Base-by-base conservation (phyloP, 1,284 basidiomycete genomes). In the Ganoderma lucidum region DNA sequence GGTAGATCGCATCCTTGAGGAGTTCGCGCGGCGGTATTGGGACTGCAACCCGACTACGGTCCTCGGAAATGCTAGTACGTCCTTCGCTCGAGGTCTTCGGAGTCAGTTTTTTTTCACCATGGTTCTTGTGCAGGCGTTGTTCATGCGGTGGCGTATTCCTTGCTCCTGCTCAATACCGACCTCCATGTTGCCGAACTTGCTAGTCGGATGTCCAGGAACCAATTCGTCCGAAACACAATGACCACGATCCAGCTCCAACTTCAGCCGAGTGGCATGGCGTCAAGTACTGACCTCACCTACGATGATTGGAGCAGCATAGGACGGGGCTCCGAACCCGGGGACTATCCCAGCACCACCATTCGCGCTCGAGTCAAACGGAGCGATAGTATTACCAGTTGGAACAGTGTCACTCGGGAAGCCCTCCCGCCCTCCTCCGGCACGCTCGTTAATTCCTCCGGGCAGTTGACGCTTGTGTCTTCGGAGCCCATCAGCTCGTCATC, bases 91-190 rank as follows among this genome's bases (percentile, higher is more conserved):
- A 41, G 23, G 5, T 37, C 39, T 39, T 61, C 59, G 17, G 23
- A 42, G 23, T 28, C 58, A 63, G 39, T 35, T 37, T 30, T 23
- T 23, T 23, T 32, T 63, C 35, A 28, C 45, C 56, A 55, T 6
- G 69, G 62, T 56, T 39, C 41, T 44, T 39, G 15, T 30, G 32
- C 74, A 92, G 96, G 94, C 72, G 90, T 98, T 72, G 93, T 99
- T 12, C 97, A 99, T 76, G 94, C 95, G 2, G 92, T 97, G 44
- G 88, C 96, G 0, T 99, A 97, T 76, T 98, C 97, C 1, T 87
- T 99, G 62, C 84, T 99, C 0, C 86, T 99, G 56, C 89, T 99
- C 69, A 99, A 99, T 81, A 99, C 97, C 32, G 97, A 99, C 80
- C 86, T 99, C 23, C 97, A 99, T 80, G 93, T 99, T 65, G 97